Evolutionary conservation across 2,329 filamentous ascomycete genomes (phyloP).

Genomic region (Furcasterigmium furcatum): DNA sequence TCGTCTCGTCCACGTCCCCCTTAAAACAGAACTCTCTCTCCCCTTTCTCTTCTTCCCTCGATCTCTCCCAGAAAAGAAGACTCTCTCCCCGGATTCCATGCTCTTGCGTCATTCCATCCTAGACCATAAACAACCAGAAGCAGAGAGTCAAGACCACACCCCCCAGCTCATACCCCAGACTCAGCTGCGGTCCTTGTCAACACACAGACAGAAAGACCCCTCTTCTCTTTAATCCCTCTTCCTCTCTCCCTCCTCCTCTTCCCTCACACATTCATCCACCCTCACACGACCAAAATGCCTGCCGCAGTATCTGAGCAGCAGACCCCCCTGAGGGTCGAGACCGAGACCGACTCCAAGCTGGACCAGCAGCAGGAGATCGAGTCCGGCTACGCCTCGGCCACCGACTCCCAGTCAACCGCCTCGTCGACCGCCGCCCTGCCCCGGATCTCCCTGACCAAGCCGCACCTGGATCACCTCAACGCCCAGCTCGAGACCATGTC

Average conservation of each 20-base stretch:
- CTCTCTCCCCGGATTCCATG: not conserved
- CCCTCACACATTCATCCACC: conserved; percentile 14
- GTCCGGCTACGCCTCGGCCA: conserved; percentile 75
- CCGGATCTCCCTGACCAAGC: conserved; percentile 79
- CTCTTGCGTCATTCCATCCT: conserved; percentile 12
- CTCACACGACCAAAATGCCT: conserved; percentile 27
- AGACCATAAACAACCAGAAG: not conserved
- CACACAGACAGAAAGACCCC: conserved; percentile 2
- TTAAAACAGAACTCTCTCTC: conserved; percentile 10
- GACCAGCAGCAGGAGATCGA: conserved; percentile 51
- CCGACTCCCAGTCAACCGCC: conserved; percentile 31
- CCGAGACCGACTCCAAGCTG: conserved; percentile 35
- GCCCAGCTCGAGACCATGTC: conserved; percentile 82
- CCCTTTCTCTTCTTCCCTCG: not conserved
- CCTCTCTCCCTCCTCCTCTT: not conserved
- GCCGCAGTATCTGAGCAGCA: conserved; percentile 19
- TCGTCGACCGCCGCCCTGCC: conserved; percentile 66
- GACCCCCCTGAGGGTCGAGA: conserved; percentile 24
- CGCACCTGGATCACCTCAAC: conserved; percentile 90
- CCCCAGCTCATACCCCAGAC: conserved; percentile 8
- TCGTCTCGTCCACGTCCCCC: too few relatives aligned
- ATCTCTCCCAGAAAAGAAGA: conserved; percentile 3
- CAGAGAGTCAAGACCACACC: conserved; percentile 3
- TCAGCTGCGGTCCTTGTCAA: conserved; percentile 7
- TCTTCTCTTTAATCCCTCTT: conserved; percentile 4